These are phyloP conservation scores for Solanum chacoense DNA, from an alignment of 305 asterid genomes.

Conservation along the genomic window DNA sequence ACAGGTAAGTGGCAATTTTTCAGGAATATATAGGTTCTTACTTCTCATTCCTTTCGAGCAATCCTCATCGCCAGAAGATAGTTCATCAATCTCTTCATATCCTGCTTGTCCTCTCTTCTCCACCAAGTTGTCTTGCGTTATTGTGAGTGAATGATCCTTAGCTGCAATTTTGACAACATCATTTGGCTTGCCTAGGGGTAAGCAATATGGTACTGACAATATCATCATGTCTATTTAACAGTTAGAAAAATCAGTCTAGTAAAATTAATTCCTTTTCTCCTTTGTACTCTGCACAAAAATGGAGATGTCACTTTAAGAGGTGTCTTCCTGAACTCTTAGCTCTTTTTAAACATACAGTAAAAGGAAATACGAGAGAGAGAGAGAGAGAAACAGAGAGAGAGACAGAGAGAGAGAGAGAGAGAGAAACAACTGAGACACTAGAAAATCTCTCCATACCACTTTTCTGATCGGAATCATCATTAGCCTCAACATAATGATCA, in stretches of 20 bases:
- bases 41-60: conserved; percentile 76
- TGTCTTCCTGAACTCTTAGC: not conserved
- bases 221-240: conserved; percentile 22
- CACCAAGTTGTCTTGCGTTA: conserved; percentile 18
- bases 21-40: conserved; percentile 19
- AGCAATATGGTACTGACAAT: not conserved
- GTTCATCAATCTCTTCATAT: conserved; percentile 49
- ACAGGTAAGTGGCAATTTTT: not conserved
- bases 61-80: conserved; percentile 80
- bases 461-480: not conserved
- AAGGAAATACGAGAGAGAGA: not conserved
- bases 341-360: not conserved
- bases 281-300: not conserved
- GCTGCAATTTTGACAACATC: not conserved
- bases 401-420: not conserved
- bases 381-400: not conserved
- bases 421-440: not conserved
- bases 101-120: conserved; percentile 22
- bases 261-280: not conserved
- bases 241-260: not conserved
- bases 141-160: conserved; percentile 17
- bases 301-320: not conserved
- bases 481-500: not conserved
- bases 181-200: not conserved
- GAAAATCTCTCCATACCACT: not conserved